A percentile compares a stretch with the other conserved stretches of the same genome.
These are phyloP conservation scores for Annulohypoxylon stygium DNA, from an alignment of 495 filamentous ascomycete species.

Conservation along the genomic window DNA sequence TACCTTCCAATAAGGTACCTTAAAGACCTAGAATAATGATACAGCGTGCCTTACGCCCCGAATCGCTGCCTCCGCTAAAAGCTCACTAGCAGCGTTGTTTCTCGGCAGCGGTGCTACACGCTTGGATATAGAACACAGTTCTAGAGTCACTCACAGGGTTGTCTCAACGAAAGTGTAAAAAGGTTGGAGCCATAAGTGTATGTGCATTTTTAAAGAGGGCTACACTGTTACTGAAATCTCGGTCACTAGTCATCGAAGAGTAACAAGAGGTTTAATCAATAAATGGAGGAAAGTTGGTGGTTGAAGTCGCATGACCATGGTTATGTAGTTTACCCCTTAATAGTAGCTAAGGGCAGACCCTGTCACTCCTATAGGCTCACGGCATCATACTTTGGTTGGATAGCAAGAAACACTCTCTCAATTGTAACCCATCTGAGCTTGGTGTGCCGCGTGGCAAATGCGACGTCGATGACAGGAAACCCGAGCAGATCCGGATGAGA, in stretches of 20 bases:
- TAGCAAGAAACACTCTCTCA: slow-evolving; percentile 52
- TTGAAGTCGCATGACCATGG: slow-evolving; percentile 74
- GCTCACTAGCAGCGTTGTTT: too few species aligned
- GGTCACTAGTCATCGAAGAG: slow-evolving; percentile 66
- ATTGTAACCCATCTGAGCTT: slow-evolving; percentile 70
- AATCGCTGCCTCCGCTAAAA: too few species aligned
- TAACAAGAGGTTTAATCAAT: slow-evolving; percentile 66
- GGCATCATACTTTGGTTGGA: slow-evolving; percentile 88
- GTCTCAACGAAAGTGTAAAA: slow-evolving; percentile 50
- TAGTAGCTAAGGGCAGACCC: neutral
- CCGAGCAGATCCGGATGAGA: slow-evolving; percentile 54
- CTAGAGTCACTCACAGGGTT: too few species aligned
- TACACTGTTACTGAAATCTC: slow-evolving; percentile 46
- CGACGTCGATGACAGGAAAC: slow-evolving; percentile 67
- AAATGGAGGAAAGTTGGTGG: slow-evolving; percentile 72
- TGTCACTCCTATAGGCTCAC: slow-evolving; percentile 56
- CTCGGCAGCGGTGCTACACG: too few species aligned
- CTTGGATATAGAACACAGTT: too few species aligned
- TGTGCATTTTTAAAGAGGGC: slow-evolving; percentile 67
- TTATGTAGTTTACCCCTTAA: slow-evolving; percentile 63
- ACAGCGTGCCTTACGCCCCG: too few species aligned
- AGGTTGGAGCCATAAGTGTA: slow-evolving; percentile 66
- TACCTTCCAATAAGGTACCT: too few species aligned
- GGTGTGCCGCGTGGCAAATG: slow-evolving; percentile 79
- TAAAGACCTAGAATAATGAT: too few species aligned